Conservation (phyloP, 2,329 filamentous ascomycete species). For the Neofusicoccum laricinum region DNA sequence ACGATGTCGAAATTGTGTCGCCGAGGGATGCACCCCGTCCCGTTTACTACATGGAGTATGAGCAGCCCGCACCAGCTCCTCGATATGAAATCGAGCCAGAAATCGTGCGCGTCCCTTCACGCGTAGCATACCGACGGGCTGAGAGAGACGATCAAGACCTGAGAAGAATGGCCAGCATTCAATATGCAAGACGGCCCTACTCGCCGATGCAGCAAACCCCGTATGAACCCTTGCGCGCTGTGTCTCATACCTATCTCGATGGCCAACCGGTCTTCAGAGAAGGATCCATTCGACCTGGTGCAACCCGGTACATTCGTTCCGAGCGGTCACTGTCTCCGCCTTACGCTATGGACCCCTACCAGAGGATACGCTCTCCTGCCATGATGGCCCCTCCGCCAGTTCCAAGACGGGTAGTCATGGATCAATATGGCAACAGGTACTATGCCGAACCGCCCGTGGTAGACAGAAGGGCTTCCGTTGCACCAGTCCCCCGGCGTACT, state of each 20-base stretch:
- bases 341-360: conserved; percentile 34
- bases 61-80: conserved; percentile 30
- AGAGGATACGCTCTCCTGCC: conserved; percentile 33
- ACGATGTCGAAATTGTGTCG: conserved; percentile 39
- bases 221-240: conserved; percentile 36
- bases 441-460: conserved; percentile 48
- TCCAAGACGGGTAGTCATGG: conserved; percentile 69
- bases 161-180: conserved; percentile 47
- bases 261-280: conserved; percentile 38
- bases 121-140: conserved; percentile 31
- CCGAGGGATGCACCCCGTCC: conserved; percentile 41
- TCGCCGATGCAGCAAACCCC: conserved; percentile 36
- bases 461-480: conserved; percentile 42
- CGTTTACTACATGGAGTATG: conserved; percentile 44
- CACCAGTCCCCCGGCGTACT: conserved; percentile 46
- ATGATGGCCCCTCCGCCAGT: conserved; percentile 45
- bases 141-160: conserved; percentile 47
- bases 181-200: conserved; percentile 43
- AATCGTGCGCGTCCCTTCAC: conserved; percentile 38
- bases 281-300: conserved; percentile 35
- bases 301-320: conserved; percentile 36
- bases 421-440: conserved; percentile 81
- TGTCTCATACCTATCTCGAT: conserved; percentile 41
- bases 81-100: conserved; percentile 29
- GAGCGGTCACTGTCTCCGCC: conserved; percentile 43